A percentile compares a stretch with the other conserved stretches of the same genome.
These are phyloP conservation scores for Tuber brumale DNA, from an alignment of 495 filamentous ascomycete genomes.

Conservation along the genomic window DNA sequence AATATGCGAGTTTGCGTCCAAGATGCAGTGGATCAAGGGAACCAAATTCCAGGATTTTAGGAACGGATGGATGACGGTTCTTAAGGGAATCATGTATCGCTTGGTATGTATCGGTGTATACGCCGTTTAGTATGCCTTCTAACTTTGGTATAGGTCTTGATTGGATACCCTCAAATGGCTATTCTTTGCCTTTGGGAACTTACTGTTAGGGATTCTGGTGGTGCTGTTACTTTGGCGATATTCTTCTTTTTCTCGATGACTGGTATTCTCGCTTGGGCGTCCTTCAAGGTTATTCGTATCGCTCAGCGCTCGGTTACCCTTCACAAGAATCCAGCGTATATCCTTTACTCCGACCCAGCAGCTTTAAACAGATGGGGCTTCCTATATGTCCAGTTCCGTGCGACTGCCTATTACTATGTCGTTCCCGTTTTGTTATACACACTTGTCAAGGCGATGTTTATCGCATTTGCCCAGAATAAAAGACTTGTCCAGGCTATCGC, in stretches of 20 bases:
- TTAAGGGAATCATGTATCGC: slow-evolving; percentile 89
- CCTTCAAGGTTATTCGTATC: slow-evolving; percentile 80
- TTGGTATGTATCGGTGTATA: slow-evolving; percentile 48
- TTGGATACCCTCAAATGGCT: slow-evolving; percentile 88
- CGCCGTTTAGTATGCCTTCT: slow-evolving; percentile 4
- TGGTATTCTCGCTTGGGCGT: slow-evolving; percentile 74
- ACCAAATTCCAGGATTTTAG: slow-evolving; percentile 93
- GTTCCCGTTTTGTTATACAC: slow-evolving; percentile 73
- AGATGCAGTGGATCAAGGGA: slow-evolving; percentile 68
- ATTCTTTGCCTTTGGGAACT: slow-evolving; percentile 94
- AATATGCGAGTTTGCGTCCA: slow-evolving; percentile 63
- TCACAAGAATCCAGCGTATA: slow-evolving; percentile 96
- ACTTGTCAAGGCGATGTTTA: slow-evolving; percentile 82
- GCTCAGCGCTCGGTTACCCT: slow-evolving; percentile 80
- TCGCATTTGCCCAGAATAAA: slow-evolving; percentile 69
- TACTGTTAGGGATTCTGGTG: slow-evolving; percentile 74
- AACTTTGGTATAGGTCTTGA: slow-evolving; percentile 54
- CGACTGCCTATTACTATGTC: slow-evolving; percentile 95
- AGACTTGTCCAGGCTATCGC: slow-evolving; percentile 78
- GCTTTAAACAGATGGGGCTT: slow-evolving; percentile 98
- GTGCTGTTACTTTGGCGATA: slow-evolving; percentile 78
- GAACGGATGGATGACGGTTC: slow-evolving; percentile 67
- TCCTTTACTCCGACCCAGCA: slow-evolving; percentile 88
- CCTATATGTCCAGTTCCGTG: slow-evolving; percentile 94
- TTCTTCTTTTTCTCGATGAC: slow-evolving; percentile 84